These are phyloP conservation scores for Metahyphopichia silvanorum DNA, from an alignment of 805 yeast genomes.

Conservation along the genomic window DNA sequence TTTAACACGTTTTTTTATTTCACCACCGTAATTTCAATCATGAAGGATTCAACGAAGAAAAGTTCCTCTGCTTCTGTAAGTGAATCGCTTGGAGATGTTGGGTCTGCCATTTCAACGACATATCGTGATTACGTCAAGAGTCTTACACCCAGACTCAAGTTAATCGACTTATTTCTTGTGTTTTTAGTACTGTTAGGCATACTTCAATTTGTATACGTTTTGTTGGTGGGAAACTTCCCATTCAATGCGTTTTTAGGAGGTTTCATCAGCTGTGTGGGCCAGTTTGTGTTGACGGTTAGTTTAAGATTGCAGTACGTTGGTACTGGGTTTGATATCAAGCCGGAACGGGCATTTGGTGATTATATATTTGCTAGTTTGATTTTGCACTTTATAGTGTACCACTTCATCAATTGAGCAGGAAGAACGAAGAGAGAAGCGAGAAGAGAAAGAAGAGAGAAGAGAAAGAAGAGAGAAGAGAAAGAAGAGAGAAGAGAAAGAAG, in stretches of 20 bases:
- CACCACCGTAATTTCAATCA: no score
- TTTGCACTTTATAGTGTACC: constrained; percentile 83
- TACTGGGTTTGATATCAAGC: constrained; percentile 19
- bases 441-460: neutral
- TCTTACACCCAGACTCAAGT: constrained; percentile 48
- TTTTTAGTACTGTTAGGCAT: constrained; percentile 74
- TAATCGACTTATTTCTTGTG: constrained; percentile 74
- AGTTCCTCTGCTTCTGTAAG: no score
- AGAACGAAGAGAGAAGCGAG: neutral
- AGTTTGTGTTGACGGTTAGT: constrained; percentile 83
- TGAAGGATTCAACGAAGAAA: no score
- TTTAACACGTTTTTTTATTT: no score
- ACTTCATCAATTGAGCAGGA: constrained; percentile 70
- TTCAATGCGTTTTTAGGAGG: constrained; percentile 97
- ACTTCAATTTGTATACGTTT: constrained; percentile 74
- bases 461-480: no score
- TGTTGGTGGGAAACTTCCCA: constrained; percentile 85
- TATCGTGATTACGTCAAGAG: constrained; percentile 28
- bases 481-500: no score
- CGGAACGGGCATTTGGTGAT: constrained; percentile 78
- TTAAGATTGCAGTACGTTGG: constrained; percentile 65
- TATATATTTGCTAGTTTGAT: constrained; percentile 82
- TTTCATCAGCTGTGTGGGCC: constrained; percentile 88
- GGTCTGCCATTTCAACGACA: constrained; percentile 29
- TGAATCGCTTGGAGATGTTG: constrained; percentile 23